Evolutionary conservation across 345 rosid genomes (phyloP).

Genomic region (Populus nigra): DNA sequence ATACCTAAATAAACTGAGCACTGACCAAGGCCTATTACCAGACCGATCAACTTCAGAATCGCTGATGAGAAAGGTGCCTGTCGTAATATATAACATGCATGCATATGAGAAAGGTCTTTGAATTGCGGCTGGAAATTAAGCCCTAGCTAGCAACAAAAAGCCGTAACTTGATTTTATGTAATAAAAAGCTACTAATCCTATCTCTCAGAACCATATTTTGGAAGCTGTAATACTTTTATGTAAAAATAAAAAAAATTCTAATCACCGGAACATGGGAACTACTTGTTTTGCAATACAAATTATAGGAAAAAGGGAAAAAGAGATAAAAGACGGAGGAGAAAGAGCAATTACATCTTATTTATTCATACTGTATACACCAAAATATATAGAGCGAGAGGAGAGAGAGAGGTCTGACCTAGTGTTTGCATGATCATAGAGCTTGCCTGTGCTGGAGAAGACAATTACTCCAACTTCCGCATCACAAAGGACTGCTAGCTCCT

Average conservation of each 20-base stretch:
- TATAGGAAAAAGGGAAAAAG: neutral
- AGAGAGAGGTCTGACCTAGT: slow-evolving; percentile 35
- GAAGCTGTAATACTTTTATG: neutral
- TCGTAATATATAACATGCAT: neutral
- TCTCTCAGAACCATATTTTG: neutral
- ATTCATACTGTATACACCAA: neutral
- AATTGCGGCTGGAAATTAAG: neutral
- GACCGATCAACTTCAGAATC: neutral
- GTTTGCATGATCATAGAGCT: slow-evolving; percentile 52
- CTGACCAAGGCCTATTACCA: neutral
- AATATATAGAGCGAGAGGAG: neutral
- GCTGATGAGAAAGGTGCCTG: neutral
- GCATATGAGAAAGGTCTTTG: neutral
- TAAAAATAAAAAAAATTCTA: neutral
- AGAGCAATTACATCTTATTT: neutral
- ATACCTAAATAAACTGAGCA: neutral
- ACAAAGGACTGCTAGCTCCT: slow-evolving; percentile 52
- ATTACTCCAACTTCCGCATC: slow-evolving; percentile 53
- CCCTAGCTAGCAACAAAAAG: neutral
- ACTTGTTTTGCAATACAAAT: neutral
- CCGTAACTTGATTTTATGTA: neutral
- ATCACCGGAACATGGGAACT: neutral
- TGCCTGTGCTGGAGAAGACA: slow-evolving; percentile 52
- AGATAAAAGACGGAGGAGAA: neutral
- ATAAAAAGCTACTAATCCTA: neutral